Base-by-base conservation (phyloP, 2,329 filamentous ascomycete genomes). In the Fusarium pseudocircinatum region DNA sequence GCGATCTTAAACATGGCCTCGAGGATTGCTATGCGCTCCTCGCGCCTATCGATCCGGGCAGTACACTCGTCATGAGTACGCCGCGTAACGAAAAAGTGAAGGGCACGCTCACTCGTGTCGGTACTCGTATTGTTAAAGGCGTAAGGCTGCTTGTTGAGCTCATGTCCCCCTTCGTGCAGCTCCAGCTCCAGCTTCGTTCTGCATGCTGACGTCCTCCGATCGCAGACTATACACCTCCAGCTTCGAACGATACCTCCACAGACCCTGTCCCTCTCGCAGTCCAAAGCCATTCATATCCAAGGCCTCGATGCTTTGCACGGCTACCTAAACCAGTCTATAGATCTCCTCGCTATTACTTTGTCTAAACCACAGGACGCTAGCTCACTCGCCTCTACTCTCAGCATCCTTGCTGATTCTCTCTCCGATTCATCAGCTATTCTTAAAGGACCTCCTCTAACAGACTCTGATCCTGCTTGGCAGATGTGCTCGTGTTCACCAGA, bases 21-120 rank as follows among this genome's bases (percentile, higher is more conserved):
- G 91, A 96, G 80, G 95, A 98, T 83, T 98, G 95, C 83, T 94
- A 95, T 75, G 91, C 92, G 24, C 88, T 98, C 30, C 90, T 99
- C 36, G 93, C 94, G 13, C 95, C 96, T 4, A 88, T 92, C 72
- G 94, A 97, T 79, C 91, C 92, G 2, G 95, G 95, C 14, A 95
- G 92, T 77, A 99, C 96, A 2, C 89, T 99, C 34, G 95, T 96
- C 36, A 88, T 99, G 74, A 96, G 93, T 70, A 97, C 95, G 20
- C 89, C 93, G 63, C 90, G 95, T 63, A 96, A 94, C 62, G 96
- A 99, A 84, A 91, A 89, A 75, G 91, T 98, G 71, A 99, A 99
- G 82, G 96, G 96, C 24, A 94, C 94, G 77, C 90, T 98, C 68
- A 98, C 96, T 2, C 90, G 96, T 60, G 90, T 97, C 40, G 96